A percentile compares a stretch with the other conserved stretches of the same genome.
Conservation (phyloP, 805 yeast species). For the Metschnikowia shivogae region DNA sequence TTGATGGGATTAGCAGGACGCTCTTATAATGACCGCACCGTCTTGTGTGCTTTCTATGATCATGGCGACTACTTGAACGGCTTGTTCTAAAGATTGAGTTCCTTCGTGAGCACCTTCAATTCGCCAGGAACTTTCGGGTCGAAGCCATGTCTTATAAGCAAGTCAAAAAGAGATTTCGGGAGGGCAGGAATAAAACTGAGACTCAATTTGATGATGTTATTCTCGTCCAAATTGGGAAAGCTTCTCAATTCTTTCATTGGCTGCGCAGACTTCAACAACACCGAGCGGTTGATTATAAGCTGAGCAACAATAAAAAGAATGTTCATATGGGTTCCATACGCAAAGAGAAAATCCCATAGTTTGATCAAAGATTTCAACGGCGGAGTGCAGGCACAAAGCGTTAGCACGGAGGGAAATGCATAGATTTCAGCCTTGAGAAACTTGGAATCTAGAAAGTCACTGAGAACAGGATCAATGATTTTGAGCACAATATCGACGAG, state of each 20-base stretch:
- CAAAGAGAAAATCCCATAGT: constrained; percentile 87
- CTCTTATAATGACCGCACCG: constrained; percentile 61
- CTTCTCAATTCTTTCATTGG: constrained; percentile 77
- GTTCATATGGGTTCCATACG: constrained; percentile 88
- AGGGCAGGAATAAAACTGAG: constrained; percentile 74
- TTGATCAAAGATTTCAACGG: constrained; percentile 70
- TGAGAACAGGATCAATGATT: constrained; percentile 69
- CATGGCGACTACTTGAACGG: constrained; percentile 54
- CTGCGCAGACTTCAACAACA: constrained; percentile 52
- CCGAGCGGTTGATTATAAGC: constrained; percentile 61
- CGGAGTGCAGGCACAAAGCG: constrained; percentile 85
- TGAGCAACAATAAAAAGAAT: constrained; percentile 82
- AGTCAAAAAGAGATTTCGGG: constrained; percentile 61
- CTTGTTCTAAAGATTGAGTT: constrained; percentile 18
- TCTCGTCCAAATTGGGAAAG: constrained; percentile 68
- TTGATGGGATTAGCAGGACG: constrained; percentile 60
- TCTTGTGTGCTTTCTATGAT: constrained; percentile 59
- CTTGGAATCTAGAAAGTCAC: constrained; percentile 53
- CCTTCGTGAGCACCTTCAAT: constrained; percentile 20
- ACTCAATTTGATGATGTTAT: constrained; percentile 71
- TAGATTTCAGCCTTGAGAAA: constrained; percentile 79
- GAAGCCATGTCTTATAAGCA: constrained; percentile 59
- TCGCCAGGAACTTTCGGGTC: constrained; percentile 43
- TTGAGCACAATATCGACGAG: constrained; percentile 71
- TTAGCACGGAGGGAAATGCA: constrained; percentile 79